phyloP scores from a whole-genome alignment of 2,329 filamentous ascomycete genomes.

The Cytospora piceae region DNA sequence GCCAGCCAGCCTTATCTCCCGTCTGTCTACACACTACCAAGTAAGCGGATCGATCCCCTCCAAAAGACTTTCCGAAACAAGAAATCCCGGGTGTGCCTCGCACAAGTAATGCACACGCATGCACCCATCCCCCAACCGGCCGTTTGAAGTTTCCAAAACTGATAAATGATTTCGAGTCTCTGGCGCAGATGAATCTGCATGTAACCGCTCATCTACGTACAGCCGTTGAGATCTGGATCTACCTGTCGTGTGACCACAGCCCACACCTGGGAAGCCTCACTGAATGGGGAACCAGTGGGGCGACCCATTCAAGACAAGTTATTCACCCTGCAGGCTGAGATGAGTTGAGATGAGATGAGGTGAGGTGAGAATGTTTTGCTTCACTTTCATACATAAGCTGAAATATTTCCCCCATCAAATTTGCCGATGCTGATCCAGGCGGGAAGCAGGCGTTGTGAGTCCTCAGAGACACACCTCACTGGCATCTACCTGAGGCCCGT shows the following conservation, averaged over 20 bases:
- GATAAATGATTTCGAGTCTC: background rate
- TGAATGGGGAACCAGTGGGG: background rate
- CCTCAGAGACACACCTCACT: conserved; percentile 11
- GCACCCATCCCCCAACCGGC: background rate
- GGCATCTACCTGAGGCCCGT: conserved; percentile 14
- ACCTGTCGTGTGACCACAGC: background rate
- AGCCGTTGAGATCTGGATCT: conserved; percentile 9
- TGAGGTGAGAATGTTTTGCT: conserved; percentile 21
- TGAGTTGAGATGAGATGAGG: background rate
- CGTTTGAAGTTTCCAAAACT: conserved; percentile 4
- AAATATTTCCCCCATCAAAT: background rate
- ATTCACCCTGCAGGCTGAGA: conserved; percentile 11
- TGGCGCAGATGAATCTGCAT: background rate
- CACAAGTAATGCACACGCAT: background rate
- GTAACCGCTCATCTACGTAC: background rate
- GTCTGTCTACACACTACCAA: background rate
- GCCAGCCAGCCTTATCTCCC: background rate
- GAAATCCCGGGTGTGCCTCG: background rate
- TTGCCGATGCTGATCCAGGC: background rate
- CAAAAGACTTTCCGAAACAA: background rate
- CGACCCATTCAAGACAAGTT: conserved; percentile 12
- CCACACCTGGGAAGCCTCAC: background rate
- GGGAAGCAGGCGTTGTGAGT: background rate
- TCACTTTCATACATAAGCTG: conserved; percentile 22
- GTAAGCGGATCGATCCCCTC: background rate